Evolutionary conservation across 495 filamentous ascomycete species (phyloP).

Genomic region (Tuber borchii): DNA sequence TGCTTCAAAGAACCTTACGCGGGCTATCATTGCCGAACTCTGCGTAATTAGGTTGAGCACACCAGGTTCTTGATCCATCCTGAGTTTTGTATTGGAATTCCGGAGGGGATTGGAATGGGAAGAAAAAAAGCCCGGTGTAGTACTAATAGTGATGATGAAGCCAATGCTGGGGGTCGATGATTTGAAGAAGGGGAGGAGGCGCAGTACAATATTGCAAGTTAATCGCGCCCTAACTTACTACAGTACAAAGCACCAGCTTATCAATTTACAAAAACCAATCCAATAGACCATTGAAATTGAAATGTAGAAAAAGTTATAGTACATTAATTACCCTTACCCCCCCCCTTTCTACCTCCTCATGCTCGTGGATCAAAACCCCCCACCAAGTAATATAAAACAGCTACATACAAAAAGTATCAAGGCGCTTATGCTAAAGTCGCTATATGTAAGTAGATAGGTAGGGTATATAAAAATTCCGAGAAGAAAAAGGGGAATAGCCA

Average conservation of each 20-base stretch:
- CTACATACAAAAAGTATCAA: constrained; percentile 2
- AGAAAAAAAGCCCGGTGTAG: background rate
- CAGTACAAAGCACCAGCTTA: background rate
- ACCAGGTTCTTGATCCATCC: background rate
- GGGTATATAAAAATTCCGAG: background rate
- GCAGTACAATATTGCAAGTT: background rate
- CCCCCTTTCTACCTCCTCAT: background rate
- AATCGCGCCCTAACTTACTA: background rate
- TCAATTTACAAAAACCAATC: background rate
- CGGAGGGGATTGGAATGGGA: background rate
- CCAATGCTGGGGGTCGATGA: background rate
- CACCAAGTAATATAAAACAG: background rate
- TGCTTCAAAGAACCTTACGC: background rate
- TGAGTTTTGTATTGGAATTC: background rate
- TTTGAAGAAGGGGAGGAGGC: background rate
- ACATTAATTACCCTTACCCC: background rate
- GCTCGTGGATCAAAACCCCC: background rate
- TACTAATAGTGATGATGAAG: background rate
- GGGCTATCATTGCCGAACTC: background rate
- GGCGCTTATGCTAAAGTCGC: background rate
- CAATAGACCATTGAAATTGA: background rate
- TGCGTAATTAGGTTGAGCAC: background rate
- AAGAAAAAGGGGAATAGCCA: background rate
- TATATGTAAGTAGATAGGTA: background rate
- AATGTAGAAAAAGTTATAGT: background rate